These are phyloP conservation scores for Phytophthora idaei DNA, from an alignment of 352 stramenopile species.

Conservation along the genomic window DNA sequence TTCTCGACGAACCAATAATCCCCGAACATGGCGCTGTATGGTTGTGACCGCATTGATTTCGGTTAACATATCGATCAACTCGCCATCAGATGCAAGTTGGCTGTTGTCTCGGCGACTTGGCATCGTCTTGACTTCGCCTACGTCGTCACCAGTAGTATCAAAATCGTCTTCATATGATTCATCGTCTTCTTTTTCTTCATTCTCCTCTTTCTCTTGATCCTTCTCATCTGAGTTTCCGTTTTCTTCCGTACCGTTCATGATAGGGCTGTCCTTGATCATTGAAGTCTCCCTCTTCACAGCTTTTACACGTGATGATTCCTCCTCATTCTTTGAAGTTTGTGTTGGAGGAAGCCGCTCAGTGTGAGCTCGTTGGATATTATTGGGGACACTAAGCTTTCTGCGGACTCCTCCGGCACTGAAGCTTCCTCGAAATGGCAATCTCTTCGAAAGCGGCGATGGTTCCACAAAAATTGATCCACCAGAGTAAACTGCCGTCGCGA, in stretches of 20 bases:
- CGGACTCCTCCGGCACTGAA: constrained; percentile 37
- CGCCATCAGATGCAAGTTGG: constrained; percentile 34
- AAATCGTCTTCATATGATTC: constrained; percentile 60
- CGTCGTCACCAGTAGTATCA: constrained; percentile 27
- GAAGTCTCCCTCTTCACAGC: neutral
- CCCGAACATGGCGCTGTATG: constrained; percentile 39
- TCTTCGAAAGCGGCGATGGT: constrained; percentile 50
- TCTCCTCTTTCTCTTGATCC: neutral
- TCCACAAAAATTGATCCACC: constrained; percentile 47
- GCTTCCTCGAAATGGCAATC: constrained; percentile 37
- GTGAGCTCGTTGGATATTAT: constrained; percentile 14
- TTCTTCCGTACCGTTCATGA: neutral
- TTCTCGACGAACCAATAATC: constrained; percentile 9
- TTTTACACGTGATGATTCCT: neutral
- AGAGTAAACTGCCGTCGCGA: constrained; percentile 42
- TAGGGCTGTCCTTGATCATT: neutral
- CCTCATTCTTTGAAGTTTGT: neutral
- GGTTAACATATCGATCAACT: constrained; percentile 48
- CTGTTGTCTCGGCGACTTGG: constrained; percentile 7
- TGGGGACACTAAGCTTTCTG: constrained; percentile 30
- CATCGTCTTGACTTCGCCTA: constrained; percentile 11
- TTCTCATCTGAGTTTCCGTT: neutral
- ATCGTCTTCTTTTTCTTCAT: constrained; percentile 19
- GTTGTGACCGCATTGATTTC: constrained; percentile 29
- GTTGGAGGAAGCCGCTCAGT: constrained; percentile 16